Evolutionary conservation across 1,139 yeast genomes (phyloP).

Genomic region (Magnusiomyces magnusii): DNA sequence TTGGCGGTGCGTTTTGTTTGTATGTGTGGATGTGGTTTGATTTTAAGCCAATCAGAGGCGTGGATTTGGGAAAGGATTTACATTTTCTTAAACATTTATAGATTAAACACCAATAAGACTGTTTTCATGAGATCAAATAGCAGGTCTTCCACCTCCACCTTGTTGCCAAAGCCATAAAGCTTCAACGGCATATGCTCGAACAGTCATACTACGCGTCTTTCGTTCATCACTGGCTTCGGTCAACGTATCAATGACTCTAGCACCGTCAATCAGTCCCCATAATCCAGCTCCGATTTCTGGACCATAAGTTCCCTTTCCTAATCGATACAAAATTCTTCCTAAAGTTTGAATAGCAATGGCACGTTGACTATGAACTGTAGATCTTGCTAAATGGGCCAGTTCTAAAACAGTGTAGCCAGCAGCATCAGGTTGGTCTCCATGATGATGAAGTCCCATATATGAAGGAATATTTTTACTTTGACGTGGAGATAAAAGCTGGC

Average conservation of each 20-base stretch:
- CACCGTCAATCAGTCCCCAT: slow-evolving; percentile 64
- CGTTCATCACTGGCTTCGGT: slow-evolving; percentile 68
- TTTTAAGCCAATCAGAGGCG: too few relatives aligned
- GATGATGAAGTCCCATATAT: slow-evolving; percentile 79
- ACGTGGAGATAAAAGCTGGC: slow-evolving; percentile 57
- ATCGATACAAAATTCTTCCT: slow-evolving; percentile 77
- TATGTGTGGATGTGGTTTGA: too few relatives aligned
- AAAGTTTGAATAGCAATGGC: slow-evolving; percentile 78
- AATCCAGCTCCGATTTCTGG: slow-evolving; percentile 52
- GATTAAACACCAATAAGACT: not conserved
- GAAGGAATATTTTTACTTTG: slow-evolving; percentile 42
- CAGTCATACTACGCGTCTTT: slow-evolving; percentile 59
- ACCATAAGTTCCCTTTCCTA: slow-evolving; percentile 48
- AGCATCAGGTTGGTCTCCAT: slow-evolving; percentile 75
- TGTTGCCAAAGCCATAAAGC: slow-evolving; percentile 91
- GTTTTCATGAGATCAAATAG: slow-evolving; percentile 10
- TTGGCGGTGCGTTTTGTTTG: too few relatives aligned
- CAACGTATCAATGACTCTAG: slow-evolving; percentile 62
- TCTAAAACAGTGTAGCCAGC: slow-evolving; percentile 92
- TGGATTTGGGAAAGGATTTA: too few relatives aligned
- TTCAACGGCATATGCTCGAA: slow-evolving; percentile 79
- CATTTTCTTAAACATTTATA: too few relatives aligned
- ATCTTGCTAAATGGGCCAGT: slow-evolving; percentile 68
- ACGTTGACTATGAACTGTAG: slow-evolving; percentile 77
- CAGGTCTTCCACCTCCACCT: slow-evolving; percentile 37